phyloP scores from a whole-genome alignment of 2,329 filamentous ascomycete species.

The Periconia macrospinosa region DNA sequence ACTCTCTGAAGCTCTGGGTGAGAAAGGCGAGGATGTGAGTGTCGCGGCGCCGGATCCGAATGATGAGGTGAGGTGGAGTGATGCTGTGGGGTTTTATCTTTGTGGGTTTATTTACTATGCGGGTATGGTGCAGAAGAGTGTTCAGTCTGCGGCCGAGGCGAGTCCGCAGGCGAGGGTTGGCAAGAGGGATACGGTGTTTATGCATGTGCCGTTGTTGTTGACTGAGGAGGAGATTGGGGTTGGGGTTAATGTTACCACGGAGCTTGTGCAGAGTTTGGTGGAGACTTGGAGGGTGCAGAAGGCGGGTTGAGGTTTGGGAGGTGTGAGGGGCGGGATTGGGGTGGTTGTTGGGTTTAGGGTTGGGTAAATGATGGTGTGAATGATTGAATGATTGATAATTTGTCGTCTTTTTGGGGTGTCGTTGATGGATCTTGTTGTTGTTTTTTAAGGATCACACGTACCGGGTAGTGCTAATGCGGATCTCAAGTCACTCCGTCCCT shows the following conservation, averaged over 20 bases:
- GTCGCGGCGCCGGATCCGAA: background rate
- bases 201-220: slow-evolving; percentile 45
- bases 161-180: slow-evolving; percentile 20
- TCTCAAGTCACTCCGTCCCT: too few species aligned
- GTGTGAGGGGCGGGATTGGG: too few species aligned
- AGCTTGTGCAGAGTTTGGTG: slow-evolving; percentile 38
- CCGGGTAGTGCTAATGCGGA: too few species aligned
- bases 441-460: too few species aligned
- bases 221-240: slow-evolving; percentile 29
- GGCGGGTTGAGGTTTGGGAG: background rate
- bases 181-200: slow-evolving; percentile 38
- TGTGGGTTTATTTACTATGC: slow-evolving; percentile 49
- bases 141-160: background rate
- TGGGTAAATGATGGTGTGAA: too few species aligned
- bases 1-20: background rate
- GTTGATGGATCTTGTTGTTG: too few species aligned
- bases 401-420: too few species aligned
- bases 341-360: too few species aligned
- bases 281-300: slow-evolving; percentile 46
- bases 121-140: slow-evolving; percentile 25
- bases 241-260: slow-evolving; percentile 30
- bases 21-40: background rate
- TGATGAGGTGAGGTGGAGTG: slow-evolving; percentile 34
- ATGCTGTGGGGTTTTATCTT: slow-evolving; percentile 44
- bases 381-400: too few species aligned